Evolutionary conservation across 371 early-diverging fungal species (phyloP).

Genomic region (Mortierella sp.): DNA sequence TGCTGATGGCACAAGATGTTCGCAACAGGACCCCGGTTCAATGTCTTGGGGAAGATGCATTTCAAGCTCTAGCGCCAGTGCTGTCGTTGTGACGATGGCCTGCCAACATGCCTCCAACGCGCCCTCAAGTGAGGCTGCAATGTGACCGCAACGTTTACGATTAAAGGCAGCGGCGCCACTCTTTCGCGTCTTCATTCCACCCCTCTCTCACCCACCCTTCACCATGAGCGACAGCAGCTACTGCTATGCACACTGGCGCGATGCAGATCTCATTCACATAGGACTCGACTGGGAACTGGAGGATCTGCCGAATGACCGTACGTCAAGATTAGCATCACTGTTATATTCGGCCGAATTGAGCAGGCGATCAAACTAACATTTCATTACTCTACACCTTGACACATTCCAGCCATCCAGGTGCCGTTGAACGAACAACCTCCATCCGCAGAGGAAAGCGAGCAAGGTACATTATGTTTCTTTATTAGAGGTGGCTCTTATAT

Average conservation of each 20-base stretch:
- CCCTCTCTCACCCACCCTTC: neutral
- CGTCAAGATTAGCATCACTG: neutral
- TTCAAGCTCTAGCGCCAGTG: no score
- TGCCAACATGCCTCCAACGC: no score
- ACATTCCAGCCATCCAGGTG: constrained; percentile 25
- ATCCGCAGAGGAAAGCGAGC: constrained; percentile 40
- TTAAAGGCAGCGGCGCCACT: no score
- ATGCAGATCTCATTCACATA: constrained; percentile 36
- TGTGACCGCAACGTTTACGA: no score
- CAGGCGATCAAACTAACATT: neutral
- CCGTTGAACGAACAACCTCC: constrained; percentile 38
- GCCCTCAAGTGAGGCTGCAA: no score
- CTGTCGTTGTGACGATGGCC: no score
- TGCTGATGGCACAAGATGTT: constrained; percentile 23
- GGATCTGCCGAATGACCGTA: constrained; percentile 40
- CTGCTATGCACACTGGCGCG: constrained; percentile 50
- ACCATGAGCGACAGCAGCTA: constrained; percentile 50
- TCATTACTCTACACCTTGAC: neutral
- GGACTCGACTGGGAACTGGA: constrained; percentile 39
- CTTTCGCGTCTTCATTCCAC: no score
- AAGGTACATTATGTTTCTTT: constrained; percentile 16
- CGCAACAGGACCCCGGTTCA: constrained; percentile 20
- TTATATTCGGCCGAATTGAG: neutral
- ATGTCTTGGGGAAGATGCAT: neutral
- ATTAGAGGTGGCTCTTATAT: neutral